Percentiles rank a stretch among this genome's conserved stretches.
phyloP scores from a whole-genome alignment of 306 rosid genomes.

The Heteromeles arbutifolia region DNA sequence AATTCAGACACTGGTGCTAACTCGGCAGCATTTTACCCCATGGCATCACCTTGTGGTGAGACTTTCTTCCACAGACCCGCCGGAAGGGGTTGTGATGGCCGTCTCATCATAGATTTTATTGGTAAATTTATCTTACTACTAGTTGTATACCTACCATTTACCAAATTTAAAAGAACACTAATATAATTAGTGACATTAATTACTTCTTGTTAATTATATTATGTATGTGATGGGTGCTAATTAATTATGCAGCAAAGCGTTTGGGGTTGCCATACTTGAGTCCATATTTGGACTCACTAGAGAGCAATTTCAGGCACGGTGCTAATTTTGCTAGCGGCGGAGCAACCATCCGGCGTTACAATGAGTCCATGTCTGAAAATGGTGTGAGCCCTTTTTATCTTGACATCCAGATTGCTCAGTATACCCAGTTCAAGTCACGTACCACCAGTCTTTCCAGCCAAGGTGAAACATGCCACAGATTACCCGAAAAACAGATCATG shows the following conservation, averaged over 20 bases:
- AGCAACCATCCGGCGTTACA: constrained; percentile 46
- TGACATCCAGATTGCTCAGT: constrained; percentile 58
- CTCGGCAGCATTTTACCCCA: constrained; percentile 54
- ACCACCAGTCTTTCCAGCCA: constrained; percentile 30
- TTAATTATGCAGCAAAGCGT: constrained; percentile 37
- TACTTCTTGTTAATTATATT: no score
- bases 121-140: constrained; percentile 18
- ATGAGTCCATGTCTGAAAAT: constrained; percentile 40
- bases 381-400: constrained; percentile 63
- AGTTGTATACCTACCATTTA: no score
- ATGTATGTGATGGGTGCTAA: no score
- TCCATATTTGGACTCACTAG: constrained; percentile 65
- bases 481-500: no score
- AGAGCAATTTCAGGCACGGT: constrained; percentile 59
- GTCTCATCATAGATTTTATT: constrained; percentile 60
- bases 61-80: constrained; percentile 54
- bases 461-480: constrained; percentile 21
- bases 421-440: constrained; percentile 51
- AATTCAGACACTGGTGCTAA: constrained; percentile 68
- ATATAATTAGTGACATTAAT: no score
- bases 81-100: constrained; percentile 68
- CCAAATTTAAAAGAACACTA: no score
- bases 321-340: constrained; percentile 84
- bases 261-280: constrained; percentile 49
- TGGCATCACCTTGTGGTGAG: constrained; percentile 43